Conservation (phyloP, 192 early-diverging fungal genomes). For the Geosiphon pyriformis region DNA sequence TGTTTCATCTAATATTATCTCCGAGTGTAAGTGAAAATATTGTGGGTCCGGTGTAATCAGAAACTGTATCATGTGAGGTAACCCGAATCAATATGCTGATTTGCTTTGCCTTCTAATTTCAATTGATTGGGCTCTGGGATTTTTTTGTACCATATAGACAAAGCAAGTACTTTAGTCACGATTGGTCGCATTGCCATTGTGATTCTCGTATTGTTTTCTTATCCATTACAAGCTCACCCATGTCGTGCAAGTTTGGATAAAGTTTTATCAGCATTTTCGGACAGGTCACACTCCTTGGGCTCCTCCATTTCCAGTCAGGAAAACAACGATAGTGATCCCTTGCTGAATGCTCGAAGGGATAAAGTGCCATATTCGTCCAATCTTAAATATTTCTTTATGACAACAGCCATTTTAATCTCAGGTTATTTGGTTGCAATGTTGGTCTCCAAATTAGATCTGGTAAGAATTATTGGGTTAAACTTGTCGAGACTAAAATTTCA, state of each 20-base stretch:
- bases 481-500: neutral
- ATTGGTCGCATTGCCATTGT: slow-evolving; percentile 85
- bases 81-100: too few relatives aligned
- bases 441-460: slow-evolving; percentile 74
- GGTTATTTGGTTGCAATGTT: slow-evolving; percentile 72
- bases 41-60: too few relatives aligned
- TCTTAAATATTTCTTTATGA: slow-evolving; percentile 57
- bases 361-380: slow-evolving; percentile 10
- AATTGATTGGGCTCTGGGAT: too few relatives aligned
- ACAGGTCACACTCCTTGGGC: neutral
- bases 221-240: slow-evolving; percentile 92
- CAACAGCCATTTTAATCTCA: slow-evolving; percentile 56
- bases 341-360: neutral
- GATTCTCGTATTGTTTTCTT: slow-evolving; percentile 82
- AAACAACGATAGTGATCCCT: neutral
- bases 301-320: too few relatives aligned
- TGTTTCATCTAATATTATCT: slow-evolving; percentile 79
- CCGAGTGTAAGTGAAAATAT: slow-evolving; percentile 57
- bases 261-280: slow-evolving; percentile 46
- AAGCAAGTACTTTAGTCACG: slow-evolving; percentile 61
- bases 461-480: slow-evolving; percentile 25
- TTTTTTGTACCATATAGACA: slow-evolving; percentile 57
- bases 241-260: slow-evolving; percentile 86
- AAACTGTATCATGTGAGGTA: too few relatives aligned
- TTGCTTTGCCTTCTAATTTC: too few relatives aligned